These are phyloP conservation scores for Paecilomyces fulvus DNA, from an alignment of 2,329 filamentous ascomycete genomes.

Conservation along the genomic window DNA sequence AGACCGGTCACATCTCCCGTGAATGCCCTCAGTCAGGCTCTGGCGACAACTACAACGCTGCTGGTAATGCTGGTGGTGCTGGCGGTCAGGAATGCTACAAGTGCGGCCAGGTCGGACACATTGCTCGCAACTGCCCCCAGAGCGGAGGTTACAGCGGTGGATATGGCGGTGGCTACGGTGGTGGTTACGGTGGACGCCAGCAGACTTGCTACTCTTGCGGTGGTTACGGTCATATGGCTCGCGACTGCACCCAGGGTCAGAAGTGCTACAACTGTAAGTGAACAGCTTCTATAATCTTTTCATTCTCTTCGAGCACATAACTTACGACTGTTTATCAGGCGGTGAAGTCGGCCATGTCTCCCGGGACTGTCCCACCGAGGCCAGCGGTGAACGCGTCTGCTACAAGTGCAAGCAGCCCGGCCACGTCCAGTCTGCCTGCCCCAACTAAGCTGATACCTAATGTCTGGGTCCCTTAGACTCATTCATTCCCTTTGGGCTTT, in stretches of 20 bases:
- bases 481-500: background rate
- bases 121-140: conserved; percentile 61
- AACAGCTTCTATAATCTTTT: background rate
- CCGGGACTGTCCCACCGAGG: conserved; percentile 91
- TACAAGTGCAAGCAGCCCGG: conserved; percentile 88
- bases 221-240: conserved; percentile 92
- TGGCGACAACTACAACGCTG: conserved; percentile 39
- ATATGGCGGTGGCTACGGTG: conserved; percentile 36
- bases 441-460: conserved; percentile 51
- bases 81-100: conserved; percentile 82
- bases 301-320: background rate
- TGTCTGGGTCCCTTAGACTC: background rate
- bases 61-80: conserved; percentile 39
- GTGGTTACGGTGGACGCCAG: conserved; percentile 46
- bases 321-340: conserved; percentile 32
- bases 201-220: conserved; percentile 99
- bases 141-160: conserved; percentile 43
- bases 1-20: conserved; percentile 82
- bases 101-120: conserved; percentile 94
- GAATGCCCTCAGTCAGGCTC: conserved; percentile 49
- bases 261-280: conserved; percentile 96
- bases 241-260: conserved; percentile 97
- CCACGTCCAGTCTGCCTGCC: conserved; percentile 90
- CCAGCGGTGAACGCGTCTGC: conserved; percentile 87
- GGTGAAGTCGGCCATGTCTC: conserved; percentile 89